phyloP scores from a whole-genome alignment of 805 yeast genomes.

The Myxozyma sirexii region DNA sequence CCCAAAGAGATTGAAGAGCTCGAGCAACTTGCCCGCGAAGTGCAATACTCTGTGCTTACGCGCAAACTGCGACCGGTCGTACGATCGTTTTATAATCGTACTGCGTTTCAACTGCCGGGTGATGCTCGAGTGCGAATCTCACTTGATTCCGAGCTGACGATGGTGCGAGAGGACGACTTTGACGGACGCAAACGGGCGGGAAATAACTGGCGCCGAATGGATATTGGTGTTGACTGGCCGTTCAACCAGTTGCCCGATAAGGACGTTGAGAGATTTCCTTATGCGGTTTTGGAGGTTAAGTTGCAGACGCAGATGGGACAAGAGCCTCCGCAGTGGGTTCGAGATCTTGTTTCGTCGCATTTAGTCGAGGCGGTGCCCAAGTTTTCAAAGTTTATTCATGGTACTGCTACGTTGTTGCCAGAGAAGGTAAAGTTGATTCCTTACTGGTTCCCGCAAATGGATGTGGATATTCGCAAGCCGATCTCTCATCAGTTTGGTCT shows the following conservation, averaged over 20 bases:
- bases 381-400: conserved; percentile 96
- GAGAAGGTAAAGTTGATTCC: conserved; percentile 84
- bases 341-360: conserved; percentile 87
- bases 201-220: conserved; percentile 97
- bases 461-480: conserved; percentile 90
- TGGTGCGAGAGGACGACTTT: conserved; percentile 97
- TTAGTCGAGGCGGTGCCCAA: conserved; percentile 98
- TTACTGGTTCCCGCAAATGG: conserved; percentile 98
- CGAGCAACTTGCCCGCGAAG: conserved; percentile 90
- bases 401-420: conserved; percentile 88
- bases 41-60: conserved; percentile 85
- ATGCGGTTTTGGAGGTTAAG: conserved; percentile 96
- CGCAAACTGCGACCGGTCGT: conserved; percentile 89
- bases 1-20: conserved; percentile 84
- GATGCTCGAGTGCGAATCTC: conserved; percentile 99
- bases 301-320: conserved; percentile 97
- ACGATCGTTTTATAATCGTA: conserved; percentile 95
- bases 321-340: conserved; percentile 98
- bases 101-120: conserved; percentile 98
- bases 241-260: conserved; percentile 79
- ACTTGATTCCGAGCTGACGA: conserved; percentile 92
- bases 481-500: conserved; percentile 65
- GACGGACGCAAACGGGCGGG: conserved; percentile 90
- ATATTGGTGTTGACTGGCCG: conserved; percentile 97
- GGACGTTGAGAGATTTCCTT: conserved; percentile 92